These are phyloP conservation scores for Camellia granthamiana DNA, from an alignment of 148 eudicot species.

Conservation along the genomic window DNA sequence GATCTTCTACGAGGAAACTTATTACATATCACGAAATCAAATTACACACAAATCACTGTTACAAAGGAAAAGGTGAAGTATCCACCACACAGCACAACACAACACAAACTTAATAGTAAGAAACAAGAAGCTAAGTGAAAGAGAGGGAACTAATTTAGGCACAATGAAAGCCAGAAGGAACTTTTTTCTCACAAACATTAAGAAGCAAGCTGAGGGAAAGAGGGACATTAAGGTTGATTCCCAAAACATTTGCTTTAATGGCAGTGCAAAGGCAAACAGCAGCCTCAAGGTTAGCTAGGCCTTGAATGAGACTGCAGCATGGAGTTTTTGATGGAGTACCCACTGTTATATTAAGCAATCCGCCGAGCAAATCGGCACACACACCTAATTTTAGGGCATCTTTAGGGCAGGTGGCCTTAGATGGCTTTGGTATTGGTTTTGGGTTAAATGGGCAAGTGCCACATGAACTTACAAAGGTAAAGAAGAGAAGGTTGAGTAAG, in stretches of 20 bases:
- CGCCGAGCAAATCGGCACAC: conserved; percentile 43
- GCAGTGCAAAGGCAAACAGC: not conserved
- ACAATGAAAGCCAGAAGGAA: not conserved
- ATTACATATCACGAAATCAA: not conserved
- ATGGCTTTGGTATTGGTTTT: conserved; percentile 16
- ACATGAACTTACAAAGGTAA: conserved; percentile 34
- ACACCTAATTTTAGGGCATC: conserved; percentile 56
- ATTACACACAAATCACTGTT: not conserved
- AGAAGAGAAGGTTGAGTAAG: conserved; percentile 41
- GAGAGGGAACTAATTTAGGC: not conserved
- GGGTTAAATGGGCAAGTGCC: conserved; percentile 25
- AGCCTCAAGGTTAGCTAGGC: not conserved
- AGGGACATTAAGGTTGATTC: conserved; percentile 20
- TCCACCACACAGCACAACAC: too few species aligned
- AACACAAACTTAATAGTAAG: too few species aligned
- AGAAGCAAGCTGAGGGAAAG: conserved; percentile 22
- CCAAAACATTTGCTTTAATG: conserved; percentile 9
- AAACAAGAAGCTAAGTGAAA: not conserved
- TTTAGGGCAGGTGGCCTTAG: conserved; percentile 38
- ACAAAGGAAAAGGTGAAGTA: not conserved
- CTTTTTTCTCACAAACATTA: not conserved
- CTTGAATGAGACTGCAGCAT: not conserved
- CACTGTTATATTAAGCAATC: conserved; percentile 24
- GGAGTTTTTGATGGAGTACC: conserved; percentile 37
- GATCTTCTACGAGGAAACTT: not conserved